These are phyloP conservation scores for Cantharellus anzutake DNA, from an alignment of 768 basidiomycete genomes.

Conservation along the genomic window DNA sequence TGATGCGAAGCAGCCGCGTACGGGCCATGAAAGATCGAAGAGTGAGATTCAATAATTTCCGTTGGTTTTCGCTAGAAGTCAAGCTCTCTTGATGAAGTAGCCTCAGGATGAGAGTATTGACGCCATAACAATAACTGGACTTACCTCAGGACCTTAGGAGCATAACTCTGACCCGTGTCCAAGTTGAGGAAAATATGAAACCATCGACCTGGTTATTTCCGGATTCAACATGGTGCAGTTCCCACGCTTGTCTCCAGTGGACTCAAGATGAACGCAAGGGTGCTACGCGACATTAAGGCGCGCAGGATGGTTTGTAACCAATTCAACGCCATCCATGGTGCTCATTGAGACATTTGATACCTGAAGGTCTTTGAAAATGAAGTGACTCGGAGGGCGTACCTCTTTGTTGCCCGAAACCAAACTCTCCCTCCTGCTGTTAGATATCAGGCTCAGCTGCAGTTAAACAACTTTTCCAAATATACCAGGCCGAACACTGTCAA, in stretches of 20 bases:
- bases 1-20: slow-evolving; percentile 19
- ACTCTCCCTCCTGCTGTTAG: slow-evolving; percentile 74
- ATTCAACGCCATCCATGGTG: not conserved
- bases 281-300: slow-evolving; percentile 8
- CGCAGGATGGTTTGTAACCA: slow-evolving; percentile 18
- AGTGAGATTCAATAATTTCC: too few relatives aligned
- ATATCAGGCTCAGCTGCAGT: slow-evolving; percentile 83
- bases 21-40: slow-evolving; percentile 13
- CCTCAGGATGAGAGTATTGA: not conserved
- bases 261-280: slow-evolving; percentile 7
- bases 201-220: too few relatives aligned
- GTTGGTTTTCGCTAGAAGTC: too few relatives aligned
- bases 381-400: slow-evolving; percentile 70
- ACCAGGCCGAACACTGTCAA: slow-evolving; percentile 76
- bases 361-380: slow-evolving; percentile 54
- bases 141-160: not conserved
- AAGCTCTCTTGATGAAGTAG: not conserved
- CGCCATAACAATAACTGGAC: not conserved
- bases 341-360: not conserved
- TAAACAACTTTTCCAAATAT: slow-evolving; percentile 70
- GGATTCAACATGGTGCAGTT: too few relatives aligned
- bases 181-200: too few relatives aligned
- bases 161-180: not conserved
- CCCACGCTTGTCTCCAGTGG: not conserved
- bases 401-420: slow-evolving; percentile 85